Conservation (phyloP, 805 yeast species). For the Metschnikowia lochheadii region DNA sequence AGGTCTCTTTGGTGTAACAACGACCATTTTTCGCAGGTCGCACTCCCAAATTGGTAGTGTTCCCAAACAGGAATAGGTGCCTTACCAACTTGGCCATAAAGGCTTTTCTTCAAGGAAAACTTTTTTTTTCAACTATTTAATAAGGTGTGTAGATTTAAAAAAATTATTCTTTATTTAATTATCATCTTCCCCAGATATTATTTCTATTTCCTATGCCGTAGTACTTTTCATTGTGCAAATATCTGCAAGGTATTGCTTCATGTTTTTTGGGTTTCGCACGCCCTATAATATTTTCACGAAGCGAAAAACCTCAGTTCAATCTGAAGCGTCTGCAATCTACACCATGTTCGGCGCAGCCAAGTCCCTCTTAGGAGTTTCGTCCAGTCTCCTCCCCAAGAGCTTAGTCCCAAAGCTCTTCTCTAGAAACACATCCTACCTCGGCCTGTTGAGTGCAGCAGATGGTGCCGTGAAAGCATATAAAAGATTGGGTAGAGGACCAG, state of each 20-base stretch:
- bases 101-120: too few relatives aligned
- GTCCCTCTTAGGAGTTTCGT: slow-evolving; percentile 2
- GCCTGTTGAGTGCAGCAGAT: slow-evolving; percentile 53
- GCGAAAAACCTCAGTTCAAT: slow-evolving; percentile 3
- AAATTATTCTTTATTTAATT: neutral
- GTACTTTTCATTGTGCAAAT: too few relatives aligned
- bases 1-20: too few relatives aligned
- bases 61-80: too few relatives aligned
- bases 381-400: slow-evolving; percentile 2
- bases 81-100: too few relatives aligned
- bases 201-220: too few relatives aligned
- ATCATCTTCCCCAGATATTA: too few relatives aligned
- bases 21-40: too few relatives aligned
- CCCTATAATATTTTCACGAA: neutral
- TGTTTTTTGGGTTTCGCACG: slow-evolving; percentile 3
- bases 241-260: too few relatives aligned
- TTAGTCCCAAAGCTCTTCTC: slow-evolving; percentile 1
- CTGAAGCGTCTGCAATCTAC: slow-evolving; percentile 1
- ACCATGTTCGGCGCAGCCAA: slow-evolving; percentile 4
- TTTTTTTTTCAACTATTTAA: neutral
- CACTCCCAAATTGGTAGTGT: too few relatives aligned
- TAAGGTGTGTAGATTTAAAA: neutral
- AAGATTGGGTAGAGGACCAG: slow-evolving; percentile 95
- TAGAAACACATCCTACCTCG: slow-evolving; percentile 47
- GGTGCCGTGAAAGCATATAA: slow-evolving; percentile 59